A percentile compares a stretch with the other conserved stretches of the same genome.
These are phyloP conservation scores for Fomitiporia mediterranea DNA, from an alignment of 1,284 basidiomycete species.

Conservation along the genomic window DNA sequence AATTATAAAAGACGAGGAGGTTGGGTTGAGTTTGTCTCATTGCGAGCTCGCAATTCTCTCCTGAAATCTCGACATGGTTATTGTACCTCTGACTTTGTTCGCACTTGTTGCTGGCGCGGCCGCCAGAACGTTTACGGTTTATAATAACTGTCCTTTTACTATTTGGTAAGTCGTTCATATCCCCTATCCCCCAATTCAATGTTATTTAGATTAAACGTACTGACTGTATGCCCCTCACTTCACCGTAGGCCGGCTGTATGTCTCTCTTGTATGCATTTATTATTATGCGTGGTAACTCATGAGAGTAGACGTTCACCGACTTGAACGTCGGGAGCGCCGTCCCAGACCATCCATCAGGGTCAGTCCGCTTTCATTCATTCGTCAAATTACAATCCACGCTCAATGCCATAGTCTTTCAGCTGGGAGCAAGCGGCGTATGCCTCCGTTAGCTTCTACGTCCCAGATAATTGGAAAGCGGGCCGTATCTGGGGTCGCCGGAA, in stretches of 20 bases:
- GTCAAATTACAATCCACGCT: background rate
- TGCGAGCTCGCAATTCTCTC: background rate
- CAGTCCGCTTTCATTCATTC: constrained; percentile 28
- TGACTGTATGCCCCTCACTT: background rate
- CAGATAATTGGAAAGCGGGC: constrained; percentile 30
- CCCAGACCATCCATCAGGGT: constrained; percentile 21
- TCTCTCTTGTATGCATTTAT: background rate
- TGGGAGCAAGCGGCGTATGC: constrained; percentile 26
- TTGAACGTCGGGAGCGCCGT: constrained; percentile 23
- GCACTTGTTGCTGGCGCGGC: constrained; percentile 29
- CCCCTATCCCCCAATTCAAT: background rate
- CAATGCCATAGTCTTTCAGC: constrained; percentile 4
- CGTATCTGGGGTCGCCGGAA: constrained; percentile 46
- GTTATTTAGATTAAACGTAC: background rate
- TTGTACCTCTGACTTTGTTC: background rate
- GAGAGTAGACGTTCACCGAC: constrained; percentile 24
- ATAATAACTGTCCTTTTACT: constrained; percentile 24
- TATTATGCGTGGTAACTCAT: constrained; percentile 1
- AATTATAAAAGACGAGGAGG: background rate
- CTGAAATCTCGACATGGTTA: background rate
- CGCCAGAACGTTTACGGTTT: constrained; percentile 38
- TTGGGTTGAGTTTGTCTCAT: background rate
- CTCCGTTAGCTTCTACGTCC: constrained; percentile 25
- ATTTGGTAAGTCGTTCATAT: constrained; percentile 31
- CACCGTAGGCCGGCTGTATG: constrained; percentile 21